Evolutionary conservation across 805 yeast species (phyloP).

Genomic region (Nakazawaea holstii): DNA sequence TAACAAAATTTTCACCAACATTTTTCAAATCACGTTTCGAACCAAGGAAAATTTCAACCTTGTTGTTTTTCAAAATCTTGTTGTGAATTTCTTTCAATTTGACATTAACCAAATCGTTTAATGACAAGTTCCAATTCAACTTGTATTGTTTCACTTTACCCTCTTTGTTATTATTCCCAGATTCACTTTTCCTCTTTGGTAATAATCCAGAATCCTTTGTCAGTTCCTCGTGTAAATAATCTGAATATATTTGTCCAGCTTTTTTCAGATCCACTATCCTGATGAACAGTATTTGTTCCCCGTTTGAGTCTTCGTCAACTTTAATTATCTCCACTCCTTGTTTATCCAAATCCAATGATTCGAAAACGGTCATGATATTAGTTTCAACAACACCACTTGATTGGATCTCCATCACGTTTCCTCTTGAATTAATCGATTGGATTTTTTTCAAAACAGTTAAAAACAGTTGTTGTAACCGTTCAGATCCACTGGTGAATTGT

Average conservation of each 20-base stretch:
- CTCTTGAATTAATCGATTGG: not conserved
- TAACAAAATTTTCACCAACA: conserved; percentile 1
- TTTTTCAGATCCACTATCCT: conserved; percentile 3
- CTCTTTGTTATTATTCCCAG: not conserved
- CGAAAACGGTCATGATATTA: not conserved
- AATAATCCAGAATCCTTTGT: conserved; percentile 2
- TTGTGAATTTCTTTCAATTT: conserved; percentile 7
- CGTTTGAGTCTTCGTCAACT: not conserved
- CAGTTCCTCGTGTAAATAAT: conserved; percentile 6
- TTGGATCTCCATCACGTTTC: not conserved
- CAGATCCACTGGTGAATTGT: conserved; percentile 1
- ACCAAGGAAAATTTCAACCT: conserved; percentile 5
- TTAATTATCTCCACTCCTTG: conserved; percentile 8
- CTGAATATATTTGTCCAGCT: conserved; percentile 5
- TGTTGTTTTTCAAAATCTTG: not conserved
- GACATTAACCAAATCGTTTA: conserved; percentile 9
- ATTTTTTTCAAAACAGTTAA: not conserved
- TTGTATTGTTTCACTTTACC: conserved; percentile 1
- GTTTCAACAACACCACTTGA: not conserved
- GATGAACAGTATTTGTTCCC: not conserved
- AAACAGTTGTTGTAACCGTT: conserved; percentile 3
- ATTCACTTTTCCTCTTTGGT: not conserved
- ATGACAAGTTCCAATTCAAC: conserved; percentile 8
- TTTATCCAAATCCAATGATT: not conserved
- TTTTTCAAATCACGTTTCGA: not conserved